Conservation (phyloP, 768 basidiomycete species). For the Leccinellum albellum region DNA sequence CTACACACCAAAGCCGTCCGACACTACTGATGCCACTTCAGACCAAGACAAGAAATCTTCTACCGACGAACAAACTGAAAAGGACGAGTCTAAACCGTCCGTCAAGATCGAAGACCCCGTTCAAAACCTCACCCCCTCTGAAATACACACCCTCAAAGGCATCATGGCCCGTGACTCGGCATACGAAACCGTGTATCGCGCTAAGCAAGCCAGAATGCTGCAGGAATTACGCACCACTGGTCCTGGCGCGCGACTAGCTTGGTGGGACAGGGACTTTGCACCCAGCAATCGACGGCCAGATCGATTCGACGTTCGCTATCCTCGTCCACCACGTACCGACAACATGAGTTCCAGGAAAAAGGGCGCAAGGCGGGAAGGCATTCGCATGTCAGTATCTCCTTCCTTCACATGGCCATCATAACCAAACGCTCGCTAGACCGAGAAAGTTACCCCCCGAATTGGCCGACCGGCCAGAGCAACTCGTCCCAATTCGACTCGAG, state of each 20-base stretch:
- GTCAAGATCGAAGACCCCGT: slow-evolving; percentile 25
- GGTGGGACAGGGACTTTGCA: slow-evolving; percentile 61
- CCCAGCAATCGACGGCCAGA: slow-evolving; percentile 28
- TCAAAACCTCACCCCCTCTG: slow-evolving; percentile 26
- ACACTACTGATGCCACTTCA: slow-evolving; percentile 12
- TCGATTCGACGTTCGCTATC: slow-evolving; percentile 55
- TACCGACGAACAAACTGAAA: slow-evolving; percentile 10
- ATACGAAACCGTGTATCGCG: slow-evolving; percentile 47
- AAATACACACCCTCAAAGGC: slow-evolving; percentile 32
- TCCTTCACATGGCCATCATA: neutral
- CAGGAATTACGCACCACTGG: slow-evolving; percentile 46
- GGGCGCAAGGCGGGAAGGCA: slow-evolving; percentile 58
- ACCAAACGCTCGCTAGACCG: slow-evolving; percentile 43
- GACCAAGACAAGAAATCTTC: slow-evolving; percentile 26
- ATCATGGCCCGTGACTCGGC: slow-evolving; percentile 37
- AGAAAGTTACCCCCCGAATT: slow-evolving; percentile 53
- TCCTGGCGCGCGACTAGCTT: slow-evolving; percentile 43
- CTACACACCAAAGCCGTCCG: slow-evolving; percentile 16
- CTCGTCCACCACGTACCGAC: slow-evolving; percentile 40
- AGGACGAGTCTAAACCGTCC: slow-evolving; percentile 14
- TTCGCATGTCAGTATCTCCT: slow-evolving; percentile 64
- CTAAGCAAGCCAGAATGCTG: slow-evolving; percentile 49
- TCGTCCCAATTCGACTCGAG: slow-evolving; percentile 94
- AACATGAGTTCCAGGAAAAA: slow-evolving; percentile 43
- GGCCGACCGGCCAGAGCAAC: slow-evolving; percentile 65